Percentiles rank a stretch among this genome's conserved stretches.
Evolutionary conservation across 208 protist genomes (phyloP).

Genomic region (Wallacemonas sp.): DNA sequence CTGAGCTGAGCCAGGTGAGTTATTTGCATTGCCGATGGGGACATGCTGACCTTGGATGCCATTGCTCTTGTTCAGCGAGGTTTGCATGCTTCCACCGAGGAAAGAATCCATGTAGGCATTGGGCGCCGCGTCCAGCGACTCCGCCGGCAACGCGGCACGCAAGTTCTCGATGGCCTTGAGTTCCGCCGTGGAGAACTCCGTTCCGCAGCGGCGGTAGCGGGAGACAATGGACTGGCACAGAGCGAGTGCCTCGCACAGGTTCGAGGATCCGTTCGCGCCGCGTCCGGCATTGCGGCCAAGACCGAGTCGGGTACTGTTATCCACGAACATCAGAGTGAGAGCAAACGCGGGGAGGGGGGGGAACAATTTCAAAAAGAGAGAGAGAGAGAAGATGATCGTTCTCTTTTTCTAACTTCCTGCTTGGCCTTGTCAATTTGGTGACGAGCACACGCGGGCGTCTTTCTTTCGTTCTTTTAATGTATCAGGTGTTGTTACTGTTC

Average conservation of each 20-base stretch:
- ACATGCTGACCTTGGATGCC: neutral
- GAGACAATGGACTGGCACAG: conserved; percentile 75
- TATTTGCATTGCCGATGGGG: neutral
- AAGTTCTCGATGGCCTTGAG: conserved; percentile 48
- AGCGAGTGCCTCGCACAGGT: conserved; percentile 68
- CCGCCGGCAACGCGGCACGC: conserved; percentile 16
- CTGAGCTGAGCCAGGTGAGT: neutral
- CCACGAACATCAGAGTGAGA: conserved; percentile 15
- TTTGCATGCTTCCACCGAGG: neutral
- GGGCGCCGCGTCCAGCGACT: conserved; percentile 4
- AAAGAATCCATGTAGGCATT: neutral
- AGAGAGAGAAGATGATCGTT: too few species aligned
- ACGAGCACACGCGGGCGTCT: too few species aligned
- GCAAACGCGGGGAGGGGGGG: too few species aligned
- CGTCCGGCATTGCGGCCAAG: conserved; percentile 7
- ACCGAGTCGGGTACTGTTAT: conserved; percentile 11
- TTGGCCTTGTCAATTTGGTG: too few species aligned
- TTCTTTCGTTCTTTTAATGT: too few species aligned
- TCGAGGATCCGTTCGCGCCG: conserved; percentile 31
- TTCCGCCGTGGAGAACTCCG: conserved; percentile 39
- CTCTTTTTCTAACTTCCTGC: too few species aligned
- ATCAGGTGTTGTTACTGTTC: too few species aligned
- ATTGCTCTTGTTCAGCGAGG: neutral
- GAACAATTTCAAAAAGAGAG: conserved; percentile 9
- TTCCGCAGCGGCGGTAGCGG: conserved; percentile 59